These are phyloP conservation scores for Diplocarpon mali DNA, from an alignment of 2,329 filamentous ascomycete genomes.

Conservation along the genomic window DNA sequence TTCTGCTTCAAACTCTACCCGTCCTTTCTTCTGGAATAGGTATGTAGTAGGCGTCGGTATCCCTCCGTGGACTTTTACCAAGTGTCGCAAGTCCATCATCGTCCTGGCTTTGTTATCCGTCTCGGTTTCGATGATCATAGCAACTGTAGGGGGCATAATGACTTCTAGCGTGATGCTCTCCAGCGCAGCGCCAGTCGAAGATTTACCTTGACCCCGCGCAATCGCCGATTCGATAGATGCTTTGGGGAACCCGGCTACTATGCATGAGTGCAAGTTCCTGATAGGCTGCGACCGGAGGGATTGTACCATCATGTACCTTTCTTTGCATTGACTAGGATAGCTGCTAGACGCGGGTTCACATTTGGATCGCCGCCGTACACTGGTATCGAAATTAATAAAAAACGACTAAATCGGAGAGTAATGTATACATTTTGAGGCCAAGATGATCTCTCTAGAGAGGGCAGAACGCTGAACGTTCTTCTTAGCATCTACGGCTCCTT, in stretches of 20 bases:
- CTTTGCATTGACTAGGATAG: slow-evolving; percentile 66
- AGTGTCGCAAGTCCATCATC: slow-evolving; percentile 58
- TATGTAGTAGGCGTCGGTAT: slow-evolving; percentile 65
- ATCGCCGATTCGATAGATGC: slow-evolving; percentile 74
- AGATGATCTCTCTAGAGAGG: slow-evolving; percentile 62
- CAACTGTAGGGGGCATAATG: slow-evolving; percentile 65
- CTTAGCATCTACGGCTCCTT: slow-evolving; percentile 71
- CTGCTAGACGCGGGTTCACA: slow-evolving; percentile 65
- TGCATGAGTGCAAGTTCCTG: slow-evolving; percentile 15
- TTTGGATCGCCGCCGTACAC: slow-evolving; percentile 66
- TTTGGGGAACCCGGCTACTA: slow-evolving; percentile 65
- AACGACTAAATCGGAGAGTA: background rate
- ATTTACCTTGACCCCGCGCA: slow-evolving; percentile 77
- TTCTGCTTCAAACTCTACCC: slow-evolving; percentile 55
- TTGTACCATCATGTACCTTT: slow-evolving; percentile 42
- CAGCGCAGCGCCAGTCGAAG: slow-evolving; percentile 61
- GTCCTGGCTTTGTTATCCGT: slow-evolving; percentile 70
- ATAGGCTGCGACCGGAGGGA: slow-evolving; percentile 10
- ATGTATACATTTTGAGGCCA: slow-evolving; percentile 59
- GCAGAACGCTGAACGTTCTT: slow-evolving; percentile 61
- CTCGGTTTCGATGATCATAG: slow-evolving; percentile 73
- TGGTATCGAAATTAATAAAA: slow-evolving; percentile 26
- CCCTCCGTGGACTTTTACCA: slow-evolving; percentile 63
- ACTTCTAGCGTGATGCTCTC: slow-evolving; percentile 71
- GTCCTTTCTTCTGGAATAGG: slow-evolving; percentile 73